Evolutionary conservation across 495 filamentous ascomycete species (phyloP).

Genomic region (Penicillium samsonianum): DNA sequence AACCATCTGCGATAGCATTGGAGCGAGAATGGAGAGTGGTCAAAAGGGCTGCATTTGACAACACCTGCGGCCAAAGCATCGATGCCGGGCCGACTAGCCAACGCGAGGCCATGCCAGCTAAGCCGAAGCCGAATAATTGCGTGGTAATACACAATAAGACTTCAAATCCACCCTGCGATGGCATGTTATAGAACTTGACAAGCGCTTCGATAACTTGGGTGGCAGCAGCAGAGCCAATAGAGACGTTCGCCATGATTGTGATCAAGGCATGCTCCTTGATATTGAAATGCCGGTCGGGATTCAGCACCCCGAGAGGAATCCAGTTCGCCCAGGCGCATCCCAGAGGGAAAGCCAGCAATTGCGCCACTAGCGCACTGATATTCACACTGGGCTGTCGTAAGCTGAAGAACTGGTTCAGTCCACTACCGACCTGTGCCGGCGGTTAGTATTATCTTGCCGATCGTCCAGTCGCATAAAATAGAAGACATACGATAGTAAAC

Average conservation of each 20-base stretch:
- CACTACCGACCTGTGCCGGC: constrained; percentile 54
- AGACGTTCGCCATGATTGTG: constrained; percentile 69
- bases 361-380: constrained; percentile 66
- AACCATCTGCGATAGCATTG: constrained; percentile 79
- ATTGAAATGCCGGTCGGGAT: constrained; percentile 73
- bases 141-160: constrained; percentile 69
- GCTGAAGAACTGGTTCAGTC: constrained; percentile 73
- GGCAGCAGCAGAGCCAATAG: constrained; percentile 63
- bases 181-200: constrained; percentile 66
- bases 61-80: constrained; percentile 90
- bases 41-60: constrained; percentile 87
- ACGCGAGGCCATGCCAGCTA: constrained; percentile 62
- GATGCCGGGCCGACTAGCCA: constrained; percentile 72
- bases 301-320: constrained; percentile 58
- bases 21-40: constrained; percentile 81
- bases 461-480: constrained; percentile 10
- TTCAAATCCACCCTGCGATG: constrained; percentile 67
- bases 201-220: constrained; percentile 70
- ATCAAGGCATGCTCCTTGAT: constrained; percentile 80
- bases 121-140: constrained; percentile 71
- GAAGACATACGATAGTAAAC: constrained; percentile 54
- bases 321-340: constrained; percentile 60
- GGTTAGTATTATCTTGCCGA: background rate
- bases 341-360: constrained; percentile 70
- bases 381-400: constrained; percentile 60